phyloP scores from a whole-genome alignment of 495 filamentous ascomycete species.

The Talaromyces wortmannii region DNA sequence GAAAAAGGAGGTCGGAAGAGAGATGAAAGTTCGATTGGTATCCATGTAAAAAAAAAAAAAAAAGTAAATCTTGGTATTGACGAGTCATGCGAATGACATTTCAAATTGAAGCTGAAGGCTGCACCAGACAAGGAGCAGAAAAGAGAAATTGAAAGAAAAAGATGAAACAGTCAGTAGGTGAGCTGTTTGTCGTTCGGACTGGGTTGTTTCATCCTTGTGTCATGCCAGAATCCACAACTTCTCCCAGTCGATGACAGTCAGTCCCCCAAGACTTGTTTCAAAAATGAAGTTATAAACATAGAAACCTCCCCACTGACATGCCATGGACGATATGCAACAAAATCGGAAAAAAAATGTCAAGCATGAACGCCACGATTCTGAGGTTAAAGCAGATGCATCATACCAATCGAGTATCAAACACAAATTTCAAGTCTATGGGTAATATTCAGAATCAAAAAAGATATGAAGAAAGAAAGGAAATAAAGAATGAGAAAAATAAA shows the following conservation, averaged over 20 bases:
- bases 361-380: constrained; percentile 21
- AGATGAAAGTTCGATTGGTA: constrained; percentile 7
- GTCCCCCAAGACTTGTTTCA: background rate
- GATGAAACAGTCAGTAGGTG: background rate
- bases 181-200: too few species aligned
- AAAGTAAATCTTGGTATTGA: background rate
- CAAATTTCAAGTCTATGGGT: constrained; percentile 24
- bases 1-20: background rate
- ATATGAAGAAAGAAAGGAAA: constrained; percentile 19
- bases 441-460: constrained; percentile 17
- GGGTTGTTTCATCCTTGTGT: too few species aligned
- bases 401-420: constrained; percentile 9
- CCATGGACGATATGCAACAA: background rate
- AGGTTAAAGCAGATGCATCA: constrained; percentile 9
- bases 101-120: background rate
- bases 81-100: background rate
- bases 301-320: background rate
- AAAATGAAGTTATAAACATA: background rate
- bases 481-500: constrained; percentile 15
- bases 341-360: constrained; percentile 11
- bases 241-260: too few species aligned
- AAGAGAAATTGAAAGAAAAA: background rate
- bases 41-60: background rate
- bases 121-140: background rate
- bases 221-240: too few species aligned